Base-by-base conservation (phyloP, 2,329 filamentous ascomycete genomes). In the Fusarium tupiense region DNA sequence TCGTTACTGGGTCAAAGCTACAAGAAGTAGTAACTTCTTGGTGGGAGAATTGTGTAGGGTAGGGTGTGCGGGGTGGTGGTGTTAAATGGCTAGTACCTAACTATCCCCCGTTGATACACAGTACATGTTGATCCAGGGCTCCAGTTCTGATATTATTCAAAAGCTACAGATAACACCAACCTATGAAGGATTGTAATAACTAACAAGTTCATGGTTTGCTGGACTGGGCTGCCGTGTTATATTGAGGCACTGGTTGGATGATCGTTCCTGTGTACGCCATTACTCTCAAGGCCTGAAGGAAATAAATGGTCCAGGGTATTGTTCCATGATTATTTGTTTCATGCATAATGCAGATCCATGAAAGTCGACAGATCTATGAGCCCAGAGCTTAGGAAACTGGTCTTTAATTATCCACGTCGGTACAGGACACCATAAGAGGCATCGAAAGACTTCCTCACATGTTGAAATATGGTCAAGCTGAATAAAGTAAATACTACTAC, bases 311-410 rank as follows among this genome's bases (percentile, higher is more conserved):
- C 35, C 26, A 57, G 43, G 41, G 29, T 47, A 60, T 53, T 41
- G 46, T 40, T 59, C n/a, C 35, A n/a, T 52, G 35, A 49, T 50
- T 50, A 11, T 52, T 47, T 38, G 43, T 50, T 44, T 59, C 49
- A 41, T 43, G 61, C 46, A 72, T 64, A 16, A 57, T 57, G 67
- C 26, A 68, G 56, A 69, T 56, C 66, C 41, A 60, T 38, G 35
- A 64, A 72, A 53, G 66, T 66, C 50, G 56, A 53, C 58, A 74
- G 71, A 64, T 74, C 71, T 50, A 74, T 74, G 46, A 57, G 72
- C 38, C 49, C 49, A 49, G 47, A 33, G 22, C 38, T 53, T 31
- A n/a, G 40, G 26, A 29, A 52, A 52, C 59, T 22, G 31, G 46
- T 60, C 49, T 62, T 52, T 57, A 26, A 65, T 62, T 75, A 66